Evolutionary conservation across 164 flowering plant genomes (phyloP), one percentile per base, ranked within the genome.

Genomic region (Euptelea pleiosperma): DNA sequence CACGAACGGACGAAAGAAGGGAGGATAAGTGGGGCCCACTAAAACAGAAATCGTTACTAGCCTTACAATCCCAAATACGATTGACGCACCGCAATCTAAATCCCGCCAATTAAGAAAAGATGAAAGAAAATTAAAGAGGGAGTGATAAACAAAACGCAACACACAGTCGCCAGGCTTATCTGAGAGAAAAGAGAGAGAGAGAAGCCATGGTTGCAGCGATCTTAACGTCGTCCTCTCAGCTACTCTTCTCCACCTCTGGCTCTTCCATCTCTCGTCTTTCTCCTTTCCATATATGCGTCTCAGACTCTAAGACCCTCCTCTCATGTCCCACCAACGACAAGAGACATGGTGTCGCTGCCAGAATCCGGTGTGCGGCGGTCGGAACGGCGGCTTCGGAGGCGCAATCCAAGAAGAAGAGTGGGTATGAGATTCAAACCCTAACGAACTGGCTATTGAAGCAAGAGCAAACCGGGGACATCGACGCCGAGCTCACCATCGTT

Each of bases 401-500:
- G 1, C 72, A 19, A 56, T 62, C 73, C 14, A 79, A 73, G 82
- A 81, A 76, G 75, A 84, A 47, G 57, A 69, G 76, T 16, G 55
- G 57, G 24, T 87, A 53, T 53, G 76, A 83, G 69, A 73, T 90
- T 28, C 64, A 77, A 52, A 79, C 84, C 15, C 74, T 90, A 33
- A 90, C 95, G 0, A 67, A 53, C 33, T 87, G 89, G 95, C 63
- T 90, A 40, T 51, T 90, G 73, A 75, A 77, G 74, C 89, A 90
- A 69, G 95, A 90, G 55, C 81, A 75, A 42, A 69, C 74, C 0
- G 93, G 95, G 1, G 69, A 52, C 26, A 84, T 90, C 31, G 93
- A 90, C 40, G 84, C 93, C 0, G 98, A 91, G 78, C 82, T 91
- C 4, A 86, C 98, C n/a, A 89, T 86, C 15, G 96, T 86, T 44